Conservation (phyloP, 1,284 basidiomycete genomes). For the Irpex sp. region DNA sequence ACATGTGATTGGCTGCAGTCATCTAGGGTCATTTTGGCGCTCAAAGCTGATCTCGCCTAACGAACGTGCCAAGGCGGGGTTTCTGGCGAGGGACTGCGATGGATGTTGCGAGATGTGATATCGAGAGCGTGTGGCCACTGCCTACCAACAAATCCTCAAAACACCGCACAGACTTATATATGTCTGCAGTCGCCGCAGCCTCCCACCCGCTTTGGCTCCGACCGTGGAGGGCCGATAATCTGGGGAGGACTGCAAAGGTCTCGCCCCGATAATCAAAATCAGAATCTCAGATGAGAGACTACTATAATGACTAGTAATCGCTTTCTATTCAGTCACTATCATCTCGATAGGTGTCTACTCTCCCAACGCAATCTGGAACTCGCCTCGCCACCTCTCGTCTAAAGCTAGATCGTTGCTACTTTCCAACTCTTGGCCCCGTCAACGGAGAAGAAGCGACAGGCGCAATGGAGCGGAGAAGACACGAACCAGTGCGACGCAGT, state of each 20-base stretch:
- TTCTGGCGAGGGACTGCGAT: not conserved
- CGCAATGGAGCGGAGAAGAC: not conserved
- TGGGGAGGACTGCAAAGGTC: not conserved
- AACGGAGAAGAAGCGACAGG: not conserved
- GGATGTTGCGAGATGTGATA: not conserved
- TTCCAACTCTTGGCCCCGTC: not conserved
- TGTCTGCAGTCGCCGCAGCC: not conserved
- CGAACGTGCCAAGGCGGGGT: slow-evolving; percentile 6
- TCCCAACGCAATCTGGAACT: not conserved
- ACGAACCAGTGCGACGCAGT: not conserved
- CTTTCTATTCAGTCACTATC: not conserved
- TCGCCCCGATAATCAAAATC: slow-evolving; percentile 1
- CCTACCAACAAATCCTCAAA: not conserved
- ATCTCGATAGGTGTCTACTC: not conserved
- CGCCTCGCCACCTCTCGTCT: not conserved
- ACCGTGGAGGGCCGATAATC: not conserved
- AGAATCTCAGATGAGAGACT: not conserved
- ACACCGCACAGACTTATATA: not conserved
- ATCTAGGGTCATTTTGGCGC: slow-evolving; percentile 5
- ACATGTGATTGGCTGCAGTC: slow-evolving; percentile 4
- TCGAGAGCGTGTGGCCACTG: not conserved
- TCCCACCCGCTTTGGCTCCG: not conserved
- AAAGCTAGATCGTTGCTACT: not conserved
- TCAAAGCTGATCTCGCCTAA: not conserved
- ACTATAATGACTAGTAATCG: not conserved